A percentile compares a stretch with the other conserved stretches of the same genome.
Conservation (phyloP, 2,329 filamentous ascomycete species). For the Sporothrix phasma region DNA sequence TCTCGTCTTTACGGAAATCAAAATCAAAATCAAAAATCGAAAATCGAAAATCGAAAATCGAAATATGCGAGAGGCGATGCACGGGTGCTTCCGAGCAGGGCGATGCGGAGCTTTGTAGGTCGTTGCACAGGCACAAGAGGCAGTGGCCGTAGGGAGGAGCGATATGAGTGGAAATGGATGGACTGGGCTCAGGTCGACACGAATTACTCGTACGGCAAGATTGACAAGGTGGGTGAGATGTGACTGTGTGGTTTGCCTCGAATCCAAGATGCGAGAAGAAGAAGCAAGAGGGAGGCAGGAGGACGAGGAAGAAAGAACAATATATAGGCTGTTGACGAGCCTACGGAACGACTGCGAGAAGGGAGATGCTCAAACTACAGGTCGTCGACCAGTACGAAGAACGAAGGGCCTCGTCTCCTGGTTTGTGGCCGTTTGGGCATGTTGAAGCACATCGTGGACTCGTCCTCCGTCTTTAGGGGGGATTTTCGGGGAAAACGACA, state of each 20-base stretch:
- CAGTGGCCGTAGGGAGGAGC: background rate
- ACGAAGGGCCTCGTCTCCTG: background rate
- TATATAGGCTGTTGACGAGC: background rate
- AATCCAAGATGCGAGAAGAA: background rate
- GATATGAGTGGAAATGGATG: background rate
- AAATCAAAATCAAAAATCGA: too few relatives aligned
- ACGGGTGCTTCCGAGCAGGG: background rate
- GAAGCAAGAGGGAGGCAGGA: background rate
- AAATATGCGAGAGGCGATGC: background rate
- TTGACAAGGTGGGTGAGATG: too few relatives aligned
- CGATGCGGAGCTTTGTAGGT: background rate
- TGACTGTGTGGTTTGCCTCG: background rate
- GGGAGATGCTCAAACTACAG: background rate
- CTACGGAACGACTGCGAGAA: background rate
- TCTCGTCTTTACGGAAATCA: constrained; percentile 1
- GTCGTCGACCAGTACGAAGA: background rate
- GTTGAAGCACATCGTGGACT: background rate
- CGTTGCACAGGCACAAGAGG: background rate
- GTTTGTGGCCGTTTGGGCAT: background rate
- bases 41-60: too few relatives aligned
- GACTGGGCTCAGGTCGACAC: background rate
- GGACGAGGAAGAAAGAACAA: background rate
- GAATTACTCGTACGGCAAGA: too few relatives aligned
- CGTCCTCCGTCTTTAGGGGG: too few relatives aligned
- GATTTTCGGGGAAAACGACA: background rate